phyloP scores from a whole-genome alignment of 2,329 filamentous ascomycete species.

The Alternaria sp. region DNA sequence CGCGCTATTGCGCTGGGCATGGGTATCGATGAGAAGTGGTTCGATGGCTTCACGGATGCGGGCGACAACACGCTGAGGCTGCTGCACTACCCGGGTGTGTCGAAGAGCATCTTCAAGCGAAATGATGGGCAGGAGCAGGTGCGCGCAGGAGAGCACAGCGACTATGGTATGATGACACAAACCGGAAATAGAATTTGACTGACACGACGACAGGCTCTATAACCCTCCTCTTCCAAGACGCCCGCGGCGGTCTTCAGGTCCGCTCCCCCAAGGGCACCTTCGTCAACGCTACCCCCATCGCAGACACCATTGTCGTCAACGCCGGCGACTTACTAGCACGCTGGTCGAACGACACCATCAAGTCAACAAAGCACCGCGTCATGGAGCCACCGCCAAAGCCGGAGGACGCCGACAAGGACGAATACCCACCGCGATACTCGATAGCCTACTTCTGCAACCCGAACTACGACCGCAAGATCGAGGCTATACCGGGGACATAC shows the following conservation, averaged over 20 bases:
- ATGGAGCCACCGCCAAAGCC: conserved; percentile 73
- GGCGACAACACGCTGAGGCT: conserved; percentile 65
- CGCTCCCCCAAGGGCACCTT: conserved; percentile 77
- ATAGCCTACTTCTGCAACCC: conserved; percentile 95
- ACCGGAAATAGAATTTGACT: too few relatives aligned
- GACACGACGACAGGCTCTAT: conserved; percentile 43
- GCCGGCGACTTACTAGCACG: conserved; percentile 84
- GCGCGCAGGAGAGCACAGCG: conserved; percentile 78
- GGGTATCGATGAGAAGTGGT: conserved; percentile 73
- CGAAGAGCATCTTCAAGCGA: conserved; percentile 67
- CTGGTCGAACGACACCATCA: conserved; percentile 92
- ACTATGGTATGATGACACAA: conserved; percentile 66
- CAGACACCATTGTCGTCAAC: conserved; percentile 84
- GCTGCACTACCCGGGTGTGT: conserved; percentile 77
- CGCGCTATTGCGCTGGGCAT: conserved; percentile 83
- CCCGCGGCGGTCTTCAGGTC: conserved; percentile 64
- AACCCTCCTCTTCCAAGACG: conserved; percentile 58
- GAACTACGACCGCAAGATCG: conserved; percentile 76
- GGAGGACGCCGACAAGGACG: conserved; percentile 55
- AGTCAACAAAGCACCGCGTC: conserved; percentile 87
- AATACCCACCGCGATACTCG: conserved; percentile 78
- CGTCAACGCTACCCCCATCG: conserved; percentile 82
- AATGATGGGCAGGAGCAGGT: conserved; percentile 75
- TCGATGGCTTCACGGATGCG: conserved; percentile 73
- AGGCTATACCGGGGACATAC: conserved; percentile 82